phyloP scores from a whole-genome alignment of 495 filamentous ascomycete species.

The Neurospora tetrasperma region DNA sequence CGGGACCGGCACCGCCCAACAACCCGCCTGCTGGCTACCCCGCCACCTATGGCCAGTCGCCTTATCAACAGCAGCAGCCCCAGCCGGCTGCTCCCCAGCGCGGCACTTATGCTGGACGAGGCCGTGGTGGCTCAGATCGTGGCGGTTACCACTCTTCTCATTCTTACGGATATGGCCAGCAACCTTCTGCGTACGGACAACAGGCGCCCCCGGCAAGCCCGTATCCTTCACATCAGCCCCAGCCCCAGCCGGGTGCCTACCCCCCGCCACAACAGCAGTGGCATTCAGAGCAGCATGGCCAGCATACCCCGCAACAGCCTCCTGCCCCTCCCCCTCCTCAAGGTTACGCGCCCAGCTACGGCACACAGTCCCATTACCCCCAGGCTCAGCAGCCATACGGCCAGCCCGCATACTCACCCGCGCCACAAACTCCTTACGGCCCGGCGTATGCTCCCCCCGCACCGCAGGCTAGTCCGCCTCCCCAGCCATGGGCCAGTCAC shows the following conservation, averaged over 20 bases:
- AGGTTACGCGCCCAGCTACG: slow-evolving; percentile 43
- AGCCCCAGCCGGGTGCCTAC: not conserved
- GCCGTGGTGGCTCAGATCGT: slow-evolving; percentile 25
- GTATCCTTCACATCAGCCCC: slow-evolving; percentile 14
- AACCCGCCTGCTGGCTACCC: slow-evolving; percentile 19
- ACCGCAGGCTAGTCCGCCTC: slow-evolving; percentile 23
- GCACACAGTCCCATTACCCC: slow-evolving; percentile 35
- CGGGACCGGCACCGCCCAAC: slow-evolving; percentile 30
- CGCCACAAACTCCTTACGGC: slow-evolving; percentile 23
- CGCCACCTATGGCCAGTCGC: slow-evolving; percentile 25
- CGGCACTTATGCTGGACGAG: slow-evolving; percentile 23
- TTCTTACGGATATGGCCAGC: slow-evolving; percentile 18
- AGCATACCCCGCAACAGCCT: slow-evolving; percentile 12
- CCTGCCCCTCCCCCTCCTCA: slow-evolving; percentile 30
- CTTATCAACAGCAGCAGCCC: slow-evolving; percentile 16
- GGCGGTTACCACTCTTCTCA: slow-evolving; percentile 23
- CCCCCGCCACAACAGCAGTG: slow-evolving; percentile 9
- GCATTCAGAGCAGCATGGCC: slow-evolving; percentile 18
- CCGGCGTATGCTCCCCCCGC: slow-evolving; percentile 24
- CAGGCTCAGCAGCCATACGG: slow-evolving; percentile 14
- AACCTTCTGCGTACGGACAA: slow-evolving; percentile 15
- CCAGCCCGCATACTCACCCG: slow-evolving; percentile 15
- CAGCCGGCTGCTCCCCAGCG: slow-evolving; percentile 15
- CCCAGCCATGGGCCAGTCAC: slow-evolving; percentile 25
- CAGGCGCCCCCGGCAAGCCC: slow-evolving; percentile 14